Evolutionary conservation across 805 yeast genomes (phyloP), one percentile per base, ranked within the genome.

Genomic region (Monosporozyma siamensis): DNA sequence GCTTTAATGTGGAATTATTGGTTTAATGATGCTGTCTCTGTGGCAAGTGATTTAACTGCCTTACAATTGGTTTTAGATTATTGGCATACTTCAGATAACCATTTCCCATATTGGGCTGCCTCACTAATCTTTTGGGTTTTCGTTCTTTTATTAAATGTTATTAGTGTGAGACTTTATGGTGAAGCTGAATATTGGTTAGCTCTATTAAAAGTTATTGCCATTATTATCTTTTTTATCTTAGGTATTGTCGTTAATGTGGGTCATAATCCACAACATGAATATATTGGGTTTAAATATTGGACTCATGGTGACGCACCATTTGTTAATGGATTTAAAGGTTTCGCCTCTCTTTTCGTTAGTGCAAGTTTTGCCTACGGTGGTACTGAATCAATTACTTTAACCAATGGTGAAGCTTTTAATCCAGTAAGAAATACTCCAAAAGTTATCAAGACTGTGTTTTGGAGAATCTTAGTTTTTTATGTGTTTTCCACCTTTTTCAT

Each of bases 1-100:
- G 80, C 86, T 38, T 70, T 79, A 62, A 82, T 82, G 46, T 78
- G 83, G 82, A 79, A 78, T 59, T 80, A 80, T 55, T 77, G 75
- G 49, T 66, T 79, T 52, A 80, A 76, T 56, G 75, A 77, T 70
- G 66, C 80, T n/a, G 78, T 77, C 12, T 67, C 78, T 18, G 68
- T 80, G 32, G 85, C 85, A 1, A 67, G 78, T 45, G 87, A 80
- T 52, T 64, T 79, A 42, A 77, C 77, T 23, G 80, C 81, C 5
- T 75, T 80, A 14, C 69, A 78, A n/a, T 64, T 75, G 44, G 70
- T 77, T 2, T 61, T 75, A 38, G 63, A 68, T 45, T 77, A 60
- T 51, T 77, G 82, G 82, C 59, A 51, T 3, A 50, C 50, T 1
- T 32, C 48, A 17, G 46, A 45, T 18, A 36, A 46, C 48, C 55